phyloP scores from a whole-genome alignment of 768 basidiomycete species.

The Naganishia kalamii region DNA sequence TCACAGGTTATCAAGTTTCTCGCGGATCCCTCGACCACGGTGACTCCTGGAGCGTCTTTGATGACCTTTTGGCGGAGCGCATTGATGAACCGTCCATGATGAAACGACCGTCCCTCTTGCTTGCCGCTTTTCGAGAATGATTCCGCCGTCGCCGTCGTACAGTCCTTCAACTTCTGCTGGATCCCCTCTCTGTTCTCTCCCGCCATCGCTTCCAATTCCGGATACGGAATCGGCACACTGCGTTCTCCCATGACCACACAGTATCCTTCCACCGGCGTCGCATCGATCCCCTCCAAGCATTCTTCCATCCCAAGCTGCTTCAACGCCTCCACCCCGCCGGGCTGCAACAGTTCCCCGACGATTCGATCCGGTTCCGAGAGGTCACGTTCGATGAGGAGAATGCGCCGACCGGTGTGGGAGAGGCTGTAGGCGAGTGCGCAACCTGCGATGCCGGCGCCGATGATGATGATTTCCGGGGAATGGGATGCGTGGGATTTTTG shows the following conservation, averaged over 20 bases:
- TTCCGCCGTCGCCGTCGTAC: slow-evolving; percentile 7
- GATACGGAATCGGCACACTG: slow-evolving; percentile 86
- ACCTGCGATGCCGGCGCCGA: slow-evolving; percentile 89
- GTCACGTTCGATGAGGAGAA: slow-evolving; percentile 84
- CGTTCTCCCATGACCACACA: slow-evolving; percentile 58
- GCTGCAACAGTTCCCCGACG: slow-evolving; percentile 93
- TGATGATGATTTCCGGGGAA: slow-evolving; percentile 57
- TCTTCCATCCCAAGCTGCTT: slow-evolving; percentile 67
- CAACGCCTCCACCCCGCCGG: slow-evolving; percentile 75
- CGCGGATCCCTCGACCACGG: slow-evolving; percentile 43
- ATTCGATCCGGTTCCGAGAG: slow-evolving; percentile 90
- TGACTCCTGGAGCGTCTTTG: slow-evolving; percentile 29
- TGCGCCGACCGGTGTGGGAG: slow-evolving; percentile 61
- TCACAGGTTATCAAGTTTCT: slow-evolving; percentile 51
- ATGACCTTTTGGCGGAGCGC: slow-evolving; percentile 68
- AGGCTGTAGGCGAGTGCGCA: slow-evolving; percentile 80
- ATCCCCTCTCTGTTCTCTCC: slow-evolving; percentile 13
- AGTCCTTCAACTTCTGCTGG: not conserved
- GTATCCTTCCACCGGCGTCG: slow-evolving; percentile 76
- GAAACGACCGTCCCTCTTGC: slow-evolving; percentile 75
- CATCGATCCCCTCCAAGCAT: slow-evolving; percentile 80
- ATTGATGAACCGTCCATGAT: slow-evolving; percentile 87
- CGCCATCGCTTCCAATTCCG: slow-evolving; percentile 41
- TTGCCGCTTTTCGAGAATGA: slow-evolving; percentile 30
- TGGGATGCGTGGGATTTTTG: not conserved